Base-by-base conservation (phyloP, 176 grass and related monocot species). In the Triticum urartu region DNA sequence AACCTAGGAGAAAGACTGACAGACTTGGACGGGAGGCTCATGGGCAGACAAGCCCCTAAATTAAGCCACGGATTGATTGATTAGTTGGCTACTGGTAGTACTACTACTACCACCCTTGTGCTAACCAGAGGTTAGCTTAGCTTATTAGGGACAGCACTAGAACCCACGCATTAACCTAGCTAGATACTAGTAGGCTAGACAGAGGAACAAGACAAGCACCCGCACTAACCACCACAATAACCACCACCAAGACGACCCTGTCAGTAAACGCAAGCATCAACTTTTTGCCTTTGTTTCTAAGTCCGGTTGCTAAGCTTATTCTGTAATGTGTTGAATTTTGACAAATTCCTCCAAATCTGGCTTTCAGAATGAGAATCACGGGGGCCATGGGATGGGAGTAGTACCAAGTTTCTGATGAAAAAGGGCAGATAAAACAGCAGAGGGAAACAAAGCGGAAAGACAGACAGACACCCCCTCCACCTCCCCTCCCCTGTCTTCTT, bases 1-100 rank as follows among this genome's bases (percentile, higher is more conserved):
- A 54, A 54, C 50, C 14, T 54, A 54, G 50, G 50, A 54, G 50
- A 54, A 54, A 54, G 50, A 50, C 17, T 18, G 50, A 50, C 4
- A 15, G 45, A 14, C 45, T 1, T 4, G 42, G 42, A 45, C 42
- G 3, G 12, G 48, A 52, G 4, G 14, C 13, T 5, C 14, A 54
- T 54, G 50, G 50, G 50, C 61, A 68, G 77, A 77, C 86, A 78
- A 72, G 32, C 52, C 82, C 90, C 78, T 81, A 91, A 88, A 81
- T 81, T 63, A 88, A 87, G 81, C 81, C 75, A 39, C 21, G 6
- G 71, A 91, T 70, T 87, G 48, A 75, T 87, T 87, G 42, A 75
- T 79, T 80, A 84, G 75, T 80, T 75, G 59, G 75, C 66, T 61
- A 66, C 36, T 59, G 56, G 13, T 43, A 38, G 4, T 13, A 45